Conservation (phyloP, 139 green algal genomes). For the Nannochloris sp. region DNA sequence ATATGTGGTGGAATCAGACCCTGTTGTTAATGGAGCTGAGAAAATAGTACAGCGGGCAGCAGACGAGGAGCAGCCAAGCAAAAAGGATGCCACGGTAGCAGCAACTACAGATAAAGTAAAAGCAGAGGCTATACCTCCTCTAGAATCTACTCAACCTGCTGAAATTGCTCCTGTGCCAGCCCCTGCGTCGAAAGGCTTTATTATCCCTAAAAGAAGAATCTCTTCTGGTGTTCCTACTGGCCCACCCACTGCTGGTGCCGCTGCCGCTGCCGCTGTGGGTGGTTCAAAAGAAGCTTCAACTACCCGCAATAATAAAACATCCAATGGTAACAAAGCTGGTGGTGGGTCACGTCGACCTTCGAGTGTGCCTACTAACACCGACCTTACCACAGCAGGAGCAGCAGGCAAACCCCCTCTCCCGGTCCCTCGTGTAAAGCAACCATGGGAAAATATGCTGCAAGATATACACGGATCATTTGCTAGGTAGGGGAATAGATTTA, state of each 20-base stretch:
- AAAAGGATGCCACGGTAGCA: background rate
- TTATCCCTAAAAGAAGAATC: background rate
- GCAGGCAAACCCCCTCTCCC: background rate
- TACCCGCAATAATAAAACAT: background rate
- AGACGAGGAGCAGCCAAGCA: background rate
- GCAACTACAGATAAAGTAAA: too few relatives aligned
- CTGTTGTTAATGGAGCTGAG: background rate
- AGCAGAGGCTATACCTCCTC: too few relatives aligned
- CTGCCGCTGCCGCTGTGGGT: background rate
- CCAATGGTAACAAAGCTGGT: background rate
- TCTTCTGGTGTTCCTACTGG: background rate
- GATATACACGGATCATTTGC: background rate
- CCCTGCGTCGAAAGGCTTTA: background rate
- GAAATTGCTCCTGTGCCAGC: too few relatives aligned
- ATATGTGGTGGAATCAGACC: background rate
- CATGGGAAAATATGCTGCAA: background rate
- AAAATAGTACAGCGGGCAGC: background rate
- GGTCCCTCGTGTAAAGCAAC: background rate
- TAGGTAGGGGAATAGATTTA: background rate
- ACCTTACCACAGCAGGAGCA: background rate
- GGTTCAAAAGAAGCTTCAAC: background rate
- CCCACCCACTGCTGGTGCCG: background rate
- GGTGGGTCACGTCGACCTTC: background rate
- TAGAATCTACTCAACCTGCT: too few relatives aligned
- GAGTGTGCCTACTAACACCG: background rate